These are phyloP conservation scores for Amanita phalloides DNA, from an alignment of 768 basidiomycete species.

Conservation along the genomic window DNA sequence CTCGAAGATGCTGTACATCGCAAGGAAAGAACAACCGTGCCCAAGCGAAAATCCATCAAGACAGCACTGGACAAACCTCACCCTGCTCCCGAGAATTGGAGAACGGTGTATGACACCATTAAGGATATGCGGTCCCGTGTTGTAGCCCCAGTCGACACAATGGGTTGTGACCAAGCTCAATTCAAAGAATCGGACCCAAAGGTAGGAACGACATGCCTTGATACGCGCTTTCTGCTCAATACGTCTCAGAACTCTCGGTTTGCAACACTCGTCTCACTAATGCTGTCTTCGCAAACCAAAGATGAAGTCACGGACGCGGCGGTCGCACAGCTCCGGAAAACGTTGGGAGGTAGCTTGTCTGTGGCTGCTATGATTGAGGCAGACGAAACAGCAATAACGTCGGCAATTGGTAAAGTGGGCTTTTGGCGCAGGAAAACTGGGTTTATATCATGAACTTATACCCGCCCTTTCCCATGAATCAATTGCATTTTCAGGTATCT, in stretches of 20 bases:
- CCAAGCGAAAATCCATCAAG: slow-evolving; percentile 39
- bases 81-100: slow-evolving; percentile 57
- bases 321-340: slow-evolving; percentile 56
- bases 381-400: slow-evolving; percentile 49
- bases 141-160: slow-evolving; percentile 83
- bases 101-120: slow-evolving; percentile 59
- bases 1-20: slow-evolving; percentile 11
- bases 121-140: slow-evolving; percentile 64
- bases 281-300: slow-evolving; percentile 95
- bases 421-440: slow-evolving; percentile 86
- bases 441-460: slow-evolving; percentile 26
- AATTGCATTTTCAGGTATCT: slow-evolving; percentile 43
- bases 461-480: neutral
- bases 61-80: slow-evolving; percentile 49
- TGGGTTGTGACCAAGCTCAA: slow-evolving; percentile 77
- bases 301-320: slow-evolving; percentile 83
- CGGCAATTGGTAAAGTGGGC: slow-evolving; percentile 81
- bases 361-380: slow-evolving; percentile 61
- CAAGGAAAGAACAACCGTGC: slow-evolving; percentile 13
- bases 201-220: slow-evolving; percentile 23
- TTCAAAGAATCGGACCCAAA: slow-evolving; percentile 51
- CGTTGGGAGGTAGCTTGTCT: slow-evolving; percentile 72
- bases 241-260: slow-evolving; percentile 61
- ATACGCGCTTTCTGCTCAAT: neutral
- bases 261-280: slow-evolving; percentile 80